phyloP scores from a whole-genome alignment of 202 grass and related monocot species.

The Zizania palustris region DNA sequence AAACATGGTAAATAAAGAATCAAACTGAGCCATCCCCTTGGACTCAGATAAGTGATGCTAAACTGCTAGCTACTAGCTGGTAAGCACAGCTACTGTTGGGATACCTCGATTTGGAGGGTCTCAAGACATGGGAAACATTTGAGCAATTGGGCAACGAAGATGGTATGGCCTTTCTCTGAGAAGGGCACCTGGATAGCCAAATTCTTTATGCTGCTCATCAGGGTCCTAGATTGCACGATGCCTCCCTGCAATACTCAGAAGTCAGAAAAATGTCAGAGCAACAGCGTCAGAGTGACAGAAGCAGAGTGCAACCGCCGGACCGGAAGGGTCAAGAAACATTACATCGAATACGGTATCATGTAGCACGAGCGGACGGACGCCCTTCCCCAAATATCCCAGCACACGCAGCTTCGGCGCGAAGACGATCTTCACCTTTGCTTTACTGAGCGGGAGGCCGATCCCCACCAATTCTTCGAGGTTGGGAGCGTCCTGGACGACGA shows the following conservation, averaged over 20 bases:
- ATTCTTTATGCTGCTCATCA: conserved; percentile 48
- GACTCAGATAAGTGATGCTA: background rate
- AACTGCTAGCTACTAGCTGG: background rate
- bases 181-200: conserved; percentile 51
- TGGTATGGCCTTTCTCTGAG: conserved; percentile 35
- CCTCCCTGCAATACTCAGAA: conserved; percentile 41
- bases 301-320: background rate
- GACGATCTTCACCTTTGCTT: conserved; percentile 35
- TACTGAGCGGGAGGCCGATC: conserved; percentile 19
- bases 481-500: conserved; percentile 47
- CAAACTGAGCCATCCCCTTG: background rate
- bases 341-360: conserved; percentile 44
- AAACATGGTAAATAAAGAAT: background rate
- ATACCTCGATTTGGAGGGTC: conserved; percentile 43
- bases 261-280: background rate
- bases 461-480: conserved; percentile 51
- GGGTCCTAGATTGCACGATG: conserved; percentile 30
- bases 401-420: conserved; percentile 46
- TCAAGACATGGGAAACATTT: conserved; percentile 55
- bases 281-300: background rate
- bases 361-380: conserved; percentile 43
- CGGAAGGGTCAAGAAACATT: conserved; percentile 4
- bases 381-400: conserved; percentile 48
- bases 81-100: background rate
- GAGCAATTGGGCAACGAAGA: conserved; percentile 45